Conservation (phyloP, 345 rosid species). For the Rhizophora apiculata region DNA sequence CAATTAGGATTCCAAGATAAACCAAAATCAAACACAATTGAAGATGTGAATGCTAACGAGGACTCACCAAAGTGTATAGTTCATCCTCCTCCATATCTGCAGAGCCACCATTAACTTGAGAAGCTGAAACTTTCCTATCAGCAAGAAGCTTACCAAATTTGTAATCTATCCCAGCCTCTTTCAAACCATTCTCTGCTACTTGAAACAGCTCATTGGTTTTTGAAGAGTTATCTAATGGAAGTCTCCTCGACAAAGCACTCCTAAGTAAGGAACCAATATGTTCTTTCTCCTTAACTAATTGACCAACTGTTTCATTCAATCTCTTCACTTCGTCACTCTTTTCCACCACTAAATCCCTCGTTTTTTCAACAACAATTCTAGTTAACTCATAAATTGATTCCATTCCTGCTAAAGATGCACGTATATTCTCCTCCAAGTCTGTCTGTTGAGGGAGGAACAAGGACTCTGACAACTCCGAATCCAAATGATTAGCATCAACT, state of each 20-base stretch:
- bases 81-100: constrained; percentile 65
- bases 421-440: constrained; percentile 75
- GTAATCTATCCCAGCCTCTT: constrained; percentile 68
- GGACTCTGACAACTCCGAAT: constrained; percentile 75
- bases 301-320: constrained; percentile 66
- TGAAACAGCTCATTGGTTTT: constrained; percentile 62
- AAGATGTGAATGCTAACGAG: constrained; percentile 9
- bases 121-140: constrained; percentile 36
- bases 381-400: constrained; percentile 73
- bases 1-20: constrained; percentile 10
- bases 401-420: constrained; percentile 91
- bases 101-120: constrained; percentile 30
- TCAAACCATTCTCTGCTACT: constrained; percentile 84
- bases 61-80: constrained; percentile 71
- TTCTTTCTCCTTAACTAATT: constrained; percentile 77
- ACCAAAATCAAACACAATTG: not conserved
- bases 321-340: constrained; percentile 57
- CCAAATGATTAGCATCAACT: constrained; percentile 55
- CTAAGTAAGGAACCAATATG: constrained; percentile 83
- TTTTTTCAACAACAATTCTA: constrained; percentile 57
- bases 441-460: constrained; percentile 82
- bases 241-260: constrained; percentile 79
- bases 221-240: constrained; percentile 51
- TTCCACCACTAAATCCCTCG: constrained; percentile 58
- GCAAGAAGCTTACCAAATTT: constrained; percentile 47